Conservation (phyloP, 2,329 filamentous ascomycete species). For the Paecilomyces dactylethromorphus region DNA sequence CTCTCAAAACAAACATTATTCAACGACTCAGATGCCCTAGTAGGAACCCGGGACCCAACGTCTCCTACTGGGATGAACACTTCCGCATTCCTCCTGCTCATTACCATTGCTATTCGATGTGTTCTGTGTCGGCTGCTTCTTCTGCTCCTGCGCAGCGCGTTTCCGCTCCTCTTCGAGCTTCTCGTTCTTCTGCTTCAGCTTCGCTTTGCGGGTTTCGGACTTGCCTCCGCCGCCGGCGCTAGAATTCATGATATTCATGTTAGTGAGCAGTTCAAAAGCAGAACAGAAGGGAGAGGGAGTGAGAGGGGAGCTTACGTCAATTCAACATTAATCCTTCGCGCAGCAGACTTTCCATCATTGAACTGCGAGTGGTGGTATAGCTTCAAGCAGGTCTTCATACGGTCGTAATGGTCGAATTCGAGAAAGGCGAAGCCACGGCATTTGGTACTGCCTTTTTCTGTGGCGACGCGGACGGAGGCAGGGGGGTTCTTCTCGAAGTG, state of each 20-base stretch:
- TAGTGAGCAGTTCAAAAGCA: conserved; percentile 8
- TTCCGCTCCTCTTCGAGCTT: conserved; percentile 68
- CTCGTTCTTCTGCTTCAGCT: conserved; percentile 78
- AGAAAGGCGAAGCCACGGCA: conserved; percentile 78
- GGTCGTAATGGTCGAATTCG: conserved; percentile 78
- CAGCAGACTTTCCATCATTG: conserved; percentile 46
- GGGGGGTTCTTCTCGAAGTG: conserved; percentile 77
- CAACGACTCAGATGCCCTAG: conserved; percentile 2
- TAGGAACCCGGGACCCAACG: conserved; percentile 20
- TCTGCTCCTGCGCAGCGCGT: conserved; percentile 43
- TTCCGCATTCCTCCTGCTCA: conserved; percentile 22
- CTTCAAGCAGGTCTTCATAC: conserved; percentile 88
- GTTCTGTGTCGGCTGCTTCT: conserved; percentile 38
- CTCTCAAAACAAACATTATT: neutral
- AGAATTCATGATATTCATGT: conserved; percentile 1
- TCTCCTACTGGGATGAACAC: conserved; percentile 41
- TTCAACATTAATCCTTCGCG: conserved; percentile 85
- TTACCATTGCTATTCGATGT: conserved; percentile 30
- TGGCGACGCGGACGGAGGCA: conserved; percentile 64
- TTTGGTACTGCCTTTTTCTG: conserved; percentile 56
- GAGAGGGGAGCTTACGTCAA: conserved; percentile 58
- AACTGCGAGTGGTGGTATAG: conserved; percentile 84
- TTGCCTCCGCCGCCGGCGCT: conserved; percentile 80
- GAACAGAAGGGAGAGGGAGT: conserved; percentile 1
- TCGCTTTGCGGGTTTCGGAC: conserved; percentile 62